Base-by-base conservation (phyloP, 1,139 yeast species). In the Geotrichum phurueaensis region DNA sequence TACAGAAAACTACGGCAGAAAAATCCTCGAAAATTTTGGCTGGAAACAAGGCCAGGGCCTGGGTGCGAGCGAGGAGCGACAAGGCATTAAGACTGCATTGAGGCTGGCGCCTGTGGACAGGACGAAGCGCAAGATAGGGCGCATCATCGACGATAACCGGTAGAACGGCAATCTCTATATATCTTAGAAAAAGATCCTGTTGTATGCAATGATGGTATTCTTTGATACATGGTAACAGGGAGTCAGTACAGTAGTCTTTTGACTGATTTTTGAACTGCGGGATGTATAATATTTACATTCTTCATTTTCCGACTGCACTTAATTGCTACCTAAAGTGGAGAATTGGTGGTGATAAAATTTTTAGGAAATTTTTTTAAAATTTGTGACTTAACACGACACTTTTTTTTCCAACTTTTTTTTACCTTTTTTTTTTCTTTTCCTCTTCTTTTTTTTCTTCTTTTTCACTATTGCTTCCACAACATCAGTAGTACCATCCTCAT, bases 21-120 rank as follows among this genome's bases (percentile, higher is more conserved):
- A 59, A 25, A 57, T 67, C 22, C 57, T 67, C 63, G 56, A 68
- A 64, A 62, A 64, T 55, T 63, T 70, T 63, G 65, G 72, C 61
- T 63, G 68, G 69, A 33, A 62, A 57, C 61, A 65, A 56, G 65
- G 64, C 43, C 29, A 62, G 58, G 65, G 69, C 31, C 56, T 62
- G 57, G 64, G 65, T 23, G 36, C 58, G 10, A 29, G 53, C 51
- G 58, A 61, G 48, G 59, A 50, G 39, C 56, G 56, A 5, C 56
- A 18, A 36, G 65, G 73, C 60, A 63, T 70, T 62, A 60, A 69
- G 55, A 62, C 56, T 27, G 62, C 67, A 56, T 52, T 63, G 61
- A 45, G 68, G 31, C 45, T 66, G 49, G 57, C 58, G 18, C 52
- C 59, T 18, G 63, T 61, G 58, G 60, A 55, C 50, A 57, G 57